Evolutionary conservation across 352 stramenopile genomes (phyloP).

Genomic region (Pythium coloratum): DNA sequence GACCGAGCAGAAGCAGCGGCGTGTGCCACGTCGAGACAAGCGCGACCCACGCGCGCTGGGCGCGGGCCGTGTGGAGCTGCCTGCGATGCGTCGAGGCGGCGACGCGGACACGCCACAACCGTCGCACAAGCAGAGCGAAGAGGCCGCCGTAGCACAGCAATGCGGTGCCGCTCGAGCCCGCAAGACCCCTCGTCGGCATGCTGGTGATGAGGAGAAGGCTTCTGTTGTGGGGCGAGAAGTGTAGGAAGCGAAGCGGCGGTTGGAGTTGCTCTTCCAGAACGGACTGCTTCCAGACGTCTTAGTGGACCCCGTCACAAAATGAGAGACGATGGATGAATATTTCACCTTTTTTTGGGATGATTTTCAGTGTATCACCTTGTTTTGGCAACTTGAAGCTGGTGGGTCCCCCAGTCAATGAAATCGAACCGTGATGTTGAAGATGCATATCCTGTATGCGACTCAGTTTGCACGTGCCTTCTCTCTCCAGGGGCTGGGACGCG

Average conservation of each 20-base stretch:
- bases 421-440: too few species aligned
- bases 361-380: background rate
- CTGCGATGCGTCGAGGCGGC: slow-evolving; percentile 8
- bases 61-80: background rate
- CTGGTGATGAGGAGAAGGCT: background rate
- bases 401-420: too few species aligned
- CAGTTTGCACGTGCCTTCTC: too few species aligned
- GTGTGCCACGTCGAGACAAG: slow-evolving; percentile 21
- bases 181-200: background rate
- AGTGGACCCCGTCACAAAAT: background rate
- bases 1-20: slow-evolving; percentile 18
- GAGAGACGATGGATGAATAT: background rate
- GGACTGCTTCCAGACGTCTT: too few species aligned
- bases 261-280: too few species aligned
- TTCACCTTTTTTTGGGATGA: slow-evolving; percentile 6
- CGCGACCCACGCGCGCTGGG: slow-evolving; percentile 4
- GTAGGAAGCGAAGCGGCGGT: too few species aligned
- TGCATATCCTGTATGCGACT: too few species aligned
- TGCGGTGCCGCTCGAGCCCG: slow-evolving; percentile 2
- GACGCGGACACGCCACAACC: slow-evolving; percentile 6
- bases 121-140: slow-evolving; percentile 14
- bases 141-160: slow-evolving; percentile 5
- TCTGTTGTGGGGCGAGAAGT: too few species aligned
- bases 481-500: too few species aligned
- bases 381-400: slow-evolving; percentile 1